Conservation (phyloP, 2,329 filamentous ascomycete species). For the Trichoderma gracile region DNA sequence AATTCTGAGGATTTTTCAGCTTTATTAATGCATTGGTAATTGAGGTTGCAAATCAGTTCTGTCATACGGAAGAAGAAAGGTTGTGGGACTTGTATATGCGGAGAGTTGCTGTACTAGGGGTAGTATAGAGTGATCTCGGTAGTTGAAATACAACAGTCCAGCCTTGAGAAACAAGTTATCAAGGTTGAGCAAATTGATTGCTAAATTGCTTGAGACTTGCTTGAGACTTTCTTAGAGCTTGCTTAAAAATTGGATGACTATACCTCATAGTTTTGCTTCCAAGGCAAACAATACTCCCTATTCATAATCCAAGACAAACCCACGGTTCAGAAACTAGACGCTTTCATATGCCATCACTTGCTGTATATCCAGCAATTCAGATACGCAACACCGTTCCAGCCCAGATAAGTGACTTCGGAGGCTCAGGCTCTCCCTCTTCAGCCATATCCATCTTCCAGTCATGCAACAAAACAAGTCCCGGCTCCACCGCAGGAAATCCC, state of each 20-base stretch:
- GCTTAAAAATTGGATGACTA: too few species aligned
- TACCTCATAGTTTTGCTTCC: too few species aligned
- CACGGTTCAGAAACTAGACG: too few species aligned
- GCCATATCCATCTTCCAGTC: slow-evolving; percentile 17
- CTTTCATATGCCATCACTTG: too few species aligned
- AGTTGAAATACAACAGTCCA: background rate
- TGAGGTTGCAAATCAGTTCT: background rate
- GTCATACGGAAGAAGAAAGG: background rate
- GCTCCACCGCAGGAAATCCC: background rate
- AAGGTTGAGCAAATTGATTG: too few species aligned
- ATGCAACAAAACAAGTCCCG: background rate
- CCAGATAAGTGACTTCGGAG: background rate
- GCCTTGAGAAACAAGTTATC: too few species aligned
- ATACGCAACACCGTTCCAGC: background rate
- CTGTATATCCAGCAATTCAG: background rate
- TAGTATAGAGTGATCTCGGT: background rate
- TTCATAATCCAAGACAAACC: too few species aligned
- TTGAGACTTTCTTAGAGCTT: too few species aligned
- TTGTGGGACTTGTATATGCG: background rate
- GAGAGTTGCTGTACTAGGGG: too few species aligned
- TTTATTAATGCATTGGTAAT: slow-evolving; percentile 14
- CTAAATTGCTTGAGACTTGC: too few species aligned
- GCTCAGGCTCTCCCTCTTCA: slow-evolving; percentile 16
- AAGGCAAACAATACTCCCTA: too few species aligned
- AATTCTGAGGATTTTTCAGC: background rate